Evolutionary conservation across 2,329 filamentous ascomycete species (phyloP).

Genomic region (Penicillium sp.): DNA sequence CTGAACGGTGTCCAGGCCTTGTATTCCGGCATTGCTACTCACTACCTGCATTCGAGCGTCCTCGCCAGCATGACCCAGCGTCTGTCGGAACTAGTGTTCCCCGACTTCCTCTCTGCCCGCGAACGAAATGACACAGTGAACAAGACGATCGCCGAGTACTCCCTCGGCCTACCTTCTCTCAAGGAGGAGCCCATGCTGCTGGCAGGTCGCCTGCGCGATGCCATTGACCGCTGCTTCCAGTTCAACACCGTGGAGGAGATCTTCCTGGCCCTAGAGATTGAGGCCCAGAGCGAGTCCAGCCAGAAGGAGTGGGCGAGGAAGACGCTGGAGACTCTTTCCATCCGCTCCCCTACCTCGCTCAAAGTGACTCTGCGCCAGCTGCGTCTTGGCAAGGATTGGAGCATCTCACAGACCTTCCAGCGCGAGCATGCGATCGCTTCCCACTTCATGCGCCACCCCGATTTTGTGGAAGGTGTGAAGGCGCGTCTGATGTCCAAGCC

Average conservation of each 20-base stretch:
- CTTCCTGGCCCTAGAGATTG: conserved; percentile 58
- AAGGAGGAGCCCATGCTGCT: conserved; percentile 61
- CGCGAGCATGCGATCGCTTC: conserved; percentile 78
- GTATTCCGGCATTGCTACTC: conserved; percentile 87
- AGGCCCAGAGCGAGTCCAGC: conserved; percentile 33
- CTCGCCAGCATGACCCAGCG: conserved; percentile 76
- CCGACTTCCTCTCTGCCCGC: conserved; percentile 62
- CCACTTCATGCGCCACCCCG: conserved; percentile 83
- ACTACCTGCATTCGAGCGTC: conserved; percentile 89
- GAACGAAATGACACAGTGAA: conserved; percentile 69
- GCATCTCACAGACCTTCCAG: conserved; percentile 77
- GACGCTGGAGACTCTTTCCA: conserved; percentile 67
- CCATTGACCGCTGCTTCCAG: conserved; percentile 79
- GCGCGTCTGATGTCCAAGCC: conserved; percentile 70
- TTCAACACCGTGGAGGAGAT: conserved; percentile 65
- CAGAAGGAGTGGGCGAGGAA: conserved; percentile 70
- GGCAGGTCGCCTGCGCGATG: conserved; percentile 64
- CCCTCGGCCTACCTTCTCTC: conserved; percentile 66
- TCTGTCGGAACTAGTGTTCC: conserved; percentile 82
- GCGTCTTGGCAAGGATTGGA: conserved; percentile 68
- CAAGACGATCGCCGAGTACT: conserved; percentile 85
- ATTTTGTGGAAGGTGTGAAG: conserved; percentile 89
- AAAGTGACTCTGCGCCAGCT: conserved; percentile 81
- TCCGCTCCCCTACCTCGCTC: conserved; percentile 79
- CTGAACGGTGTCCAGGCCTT: conserved; percentile 79